A percentile compares a stretch with the other conserved stretches of the same genome.
Evolutionary conservation across 441 rosid species (phyloP).

Genomic region (Manihot esculenta): DNA sequence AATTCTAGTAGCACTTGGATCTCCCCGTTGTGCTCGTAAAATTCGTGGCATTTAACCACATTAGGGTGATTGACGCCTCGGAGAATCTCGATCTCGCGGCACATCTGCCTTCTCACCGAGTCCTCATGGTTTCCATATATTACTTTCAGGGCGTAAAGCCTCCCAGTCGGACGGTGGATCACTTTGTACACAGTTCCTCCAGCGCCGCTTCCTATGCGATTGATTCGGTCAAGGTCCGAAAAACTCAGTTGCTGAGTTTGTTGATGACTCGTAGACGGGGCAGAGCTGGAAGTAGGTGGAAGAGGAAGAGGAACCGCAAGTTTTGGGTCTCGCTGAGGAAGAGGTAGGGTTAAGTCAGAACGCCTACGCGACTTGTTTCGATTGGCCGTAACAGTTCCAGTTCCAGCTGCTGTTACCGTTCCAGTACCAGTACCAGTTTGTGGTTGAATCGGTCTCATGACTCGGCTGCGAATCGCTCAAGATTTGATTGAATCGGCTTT

Average conservation of each 20-base stretch:
- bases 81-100: slow-evolving; percentile 88
- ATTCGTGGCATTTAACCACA: slow-evolving; percentile 83
- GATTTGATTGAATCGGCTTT: neutral
- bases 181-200: slow-evolving; percentile 94
- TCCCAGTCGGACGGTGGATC: slow-evolving; percentile 54
- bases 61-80: slow-evolving; percentile 79
- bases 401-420: neutral
- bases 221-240: slow-evolving; percentile 57
- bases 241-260: slow-evolving; percentile 24
- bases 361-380: slow-evolving; percentile 37
- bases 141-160: slow-evolving; percentile 73
- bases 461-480: neutral
- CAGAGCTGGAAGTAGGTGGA: slow-evolving; percentile 23
- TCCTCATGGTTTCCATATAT: slow-evolving; percentile 83
- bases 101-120: slow-evolving; percentile 73
- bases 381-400: slow-evolving; percentile 6
- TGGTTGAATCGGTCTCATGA: slow-evolving; percentile 57
- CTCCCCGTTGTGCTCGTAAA: slow-evolving; percentile 80
- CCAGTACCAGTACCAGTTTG: neutral
- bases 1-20: slow-evolving; percentile 82
- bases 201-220: slow-evolving; percentile 79
- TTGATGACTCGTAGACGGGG: neutral
- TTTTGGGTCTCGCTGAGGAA: slow-evolving; percentile 66
- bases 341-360: slow-evolving; percentile 61
- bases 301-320: slow-evolving; percentile 78